Evolutionary conservation across 768 basidiomycete genomes (phyloP).

Genomic region (Pleurotus ostreatus): DNA sequence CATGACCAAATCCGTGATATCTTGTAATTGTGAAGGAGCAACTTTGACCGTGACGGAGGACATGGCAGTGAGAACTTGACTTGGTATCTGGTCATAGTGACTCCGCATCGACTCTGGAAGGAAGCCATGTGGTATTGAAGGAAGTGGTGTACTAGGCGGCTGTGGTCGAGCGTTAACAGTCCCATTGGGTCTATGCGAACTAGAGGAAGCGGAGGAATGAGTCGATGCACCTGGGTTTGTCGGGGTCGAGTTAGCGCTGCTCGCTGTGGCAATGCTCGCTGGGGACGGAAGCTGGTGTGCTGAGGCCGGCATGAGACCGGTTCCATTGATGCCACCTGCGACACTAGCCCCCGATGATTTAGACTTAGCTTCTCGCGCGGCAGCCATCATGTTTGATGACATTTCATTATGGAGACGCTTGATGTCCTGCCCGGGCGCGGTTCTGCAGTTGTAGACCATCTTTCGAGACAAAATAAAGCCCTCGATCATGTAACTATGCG

Average conservation of each 20-base stretch:
- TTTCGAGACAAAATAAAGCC: constrained; percentile 63
- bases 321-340: constrained; percentile 9
- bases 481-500: constrained; percentile 71
- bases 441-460: constrained; percentile 33
- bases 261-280: constrained; percentile 61
- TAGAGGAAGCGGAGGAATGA: constrained; percentile 26
- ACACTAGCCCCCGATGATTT: constrained; percentile 5
- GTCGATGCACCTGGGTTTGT: constrained; percentile 50
- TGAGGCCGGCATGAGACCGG: constrained; percentile 22
- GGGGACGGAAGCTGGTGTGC: constrained; percentile 62
- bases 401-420: constrained; percentile 6
- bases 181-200: constrained; percentile 24
- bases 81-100: constrained; percentile 33
- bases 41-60: constrained; percentile 40
- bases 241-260: constrained; percentile 77
- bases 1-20: constrained; percentile 37
- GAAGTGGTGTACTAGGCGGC: neutral
- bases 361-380: constrained; percentile 34
- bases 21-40: constrained; percentile 34
- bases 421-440: neutral
- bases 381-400: constrained; percentile 30
- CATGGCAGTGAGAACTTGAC: constrained; percentile 40
- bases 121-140: constrained; percentile 29
- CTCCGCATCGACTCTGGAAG: constrained; percentile 33
- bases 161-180: constrained; percentile 17